Evolutionary conservation across 768 basidiomycete species (phyloP).

Genomic region (Tylopilus sp.): DNA sequence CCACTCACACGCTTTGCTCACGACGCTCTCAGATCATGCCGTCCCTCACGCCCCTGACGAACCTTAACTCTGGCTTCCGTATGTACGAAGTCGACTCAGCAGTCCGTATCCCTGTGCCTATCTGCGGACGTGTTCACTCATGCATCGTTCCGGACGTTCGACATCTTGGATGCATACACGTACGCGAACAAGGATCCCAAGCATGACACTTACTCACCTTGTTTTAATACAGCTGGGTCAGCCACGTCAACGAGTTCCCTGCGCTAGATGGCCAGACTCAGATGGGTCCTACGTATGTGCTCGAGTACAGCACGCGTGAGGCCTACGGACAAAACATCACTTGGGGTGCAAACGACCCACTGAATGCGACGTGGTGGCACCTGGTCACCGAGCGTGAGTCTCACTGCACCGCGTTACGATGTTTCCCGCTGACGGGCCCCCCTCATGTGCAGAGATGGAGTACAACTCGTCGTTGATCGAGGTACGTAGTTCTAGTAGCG

Average conservation of each 20-base stretch:
- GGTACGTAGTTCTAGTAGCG: slow-evolving; percentile 8
- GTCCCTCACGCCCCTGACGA: slow-evolving; percentile 61
- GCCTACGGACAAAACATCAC: slow-evolving; percentile 51
- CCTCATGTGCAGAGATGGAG: slow-evolving; percentile 23
- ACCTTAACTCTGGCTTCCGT: slow-evolving; percentile 70
- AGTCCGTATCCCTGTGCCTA: too few relatives aligned
- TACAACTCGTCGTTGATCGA: slow-evolving; percentile 18
- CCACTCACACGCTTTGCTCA: neutral
- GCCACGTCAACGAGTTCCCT: slow-evolving; percentile 54
- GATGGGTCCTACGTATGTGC: slow-evolving; percentile 52
- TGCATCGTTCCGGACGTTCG: slow-evolving; percentile 50
- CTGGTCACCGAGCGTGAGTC: slow-evolving; percentile 54
- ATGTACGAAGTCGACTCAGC: slow-evolving; percentile 37
- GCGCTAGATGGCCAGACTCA: slow-evolving; percentile 51
- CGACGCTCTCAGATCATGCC: slow-evolving; percentile 34
- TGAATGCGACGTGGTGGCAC: slow-evolving; percentile 80
- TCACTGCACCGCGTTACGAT: neutral
- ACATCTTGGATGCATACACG: slow-evolving; percentile 73
- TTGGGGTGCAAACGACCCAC: slow-evolving; percentile 59
- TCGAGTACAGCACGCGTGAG: slow-evolving; percentile 65
- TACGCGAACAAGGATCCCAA: slow-evolving; percentile 30
- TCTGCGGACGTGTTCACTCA: too few relatives aligned
- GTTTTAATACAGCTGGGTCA: slow-evolving; percentile 46
- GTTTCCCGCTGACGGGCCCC: neutral
- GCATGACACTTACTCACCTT: neutral